phyloP scores from a whole-genome alignment of 352 stramenopile genomes.

The Thalassiosira oceanica region DNA sequence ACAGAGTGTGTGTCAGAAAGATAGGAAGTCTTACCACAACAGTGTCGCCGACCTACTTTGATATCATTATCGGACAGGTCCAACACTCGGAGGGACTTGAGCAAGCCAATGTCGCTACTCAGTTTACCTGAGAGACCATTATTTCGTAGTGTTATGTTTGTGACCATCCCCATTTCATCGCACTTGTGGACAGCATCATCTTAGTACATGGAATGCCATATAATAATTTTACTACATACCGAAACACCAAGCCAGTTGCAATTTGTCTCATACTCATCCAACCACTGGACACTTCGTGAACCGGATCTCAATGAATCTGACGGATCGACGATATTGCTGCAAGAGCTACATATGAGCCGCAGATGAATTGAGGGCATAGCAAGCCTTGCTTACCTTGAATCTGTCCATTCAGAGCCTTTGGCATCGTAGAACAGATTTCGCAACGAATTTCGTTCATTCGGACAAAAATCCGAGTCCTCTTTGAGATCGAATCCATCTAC shows the following conservation, averaged over 20 bases:
- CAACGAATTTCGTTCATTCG: background rate
- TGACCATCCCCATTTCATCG: background rate
- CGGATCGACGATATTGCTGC: too few relatives aligned
- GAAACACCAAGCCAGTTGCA: slow-evolving; percentile 7
- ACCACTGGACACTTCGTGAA: slow-evolving; percentile 3
- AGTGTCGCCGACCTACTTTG: slow-evolving; percentile 14
- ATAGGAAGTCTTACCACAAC: background rate
- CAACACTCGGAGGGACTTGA: slow-evolving; percentile 6
- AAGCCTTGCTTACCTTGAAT: too few relatives aligned
- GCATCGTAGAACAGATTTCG: slow-evolving; percentile 6
- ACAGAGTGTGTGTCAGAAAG: background rate
- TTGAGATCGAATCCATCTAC: slow-evolving; percentile 4
- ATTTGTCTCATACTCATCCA: slow-evolving; percentile 12
- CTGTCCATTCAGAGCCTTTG: slow-evolving; percentile 18
- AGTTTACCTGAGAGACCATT: slow-evolving; percentile 18
- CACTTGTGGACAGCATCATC: too few relatives aligned
- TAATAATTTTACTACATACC: too few relatives aligned
- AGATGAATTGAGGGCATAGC: too few relatives aligned
- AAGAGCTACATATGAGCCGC: too few relatives aligned
- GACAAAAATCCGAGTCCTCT: slow-evolving; percentile 2
- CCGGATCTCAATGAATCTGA: too few relatives aligned
- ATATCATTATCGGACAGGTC: slow-evolving; percentile 36
- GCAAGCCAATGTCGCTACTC: background rate
- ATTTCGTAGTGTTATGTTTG: background rate
- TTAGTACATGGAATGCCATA: too few relatives aligned